Percentiles rank a stretch among this genome's conserved stretches.
Evolutionary conservation across 2,329 filamentous ascomycete genomes (phyloP).

Genomic region (Ceratocystis cacaofunesta): DNA sequence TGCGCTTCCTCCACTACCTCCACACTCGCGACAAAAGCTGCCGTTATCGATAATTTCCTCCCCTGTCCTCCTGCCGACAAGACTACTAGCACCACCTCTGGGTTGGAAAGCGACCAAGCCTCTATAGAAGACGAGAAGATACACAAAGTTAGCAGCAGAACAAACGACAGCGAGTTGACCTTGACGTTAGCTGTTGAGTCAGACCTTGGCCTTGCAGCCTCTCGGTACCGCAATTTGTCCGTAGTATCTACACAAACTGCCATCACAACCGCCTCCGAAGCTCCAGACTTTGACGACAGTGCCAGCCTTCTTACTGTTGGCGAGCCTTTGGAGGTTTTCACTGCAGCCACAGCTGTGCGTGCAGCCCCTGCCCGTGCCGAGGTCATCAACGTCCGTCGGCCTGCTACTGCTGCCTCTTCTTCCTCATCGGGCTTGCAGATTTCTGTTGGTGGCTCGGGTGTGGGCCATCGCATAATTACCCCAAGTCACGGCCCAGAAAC

Average conservation of each 20-base stretch:
- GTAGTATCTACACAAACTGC: neutral
- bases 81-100: no score
- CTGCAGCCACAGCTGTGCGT: conserved; percentile 11
- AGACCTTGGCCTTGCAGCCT: conserved; percentile 3
- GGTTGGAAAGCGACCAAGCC: neutral
- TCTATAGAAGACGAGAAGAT: neutral
- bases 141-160: neutral
- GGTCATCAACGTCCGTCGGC: conserved; percentile 14
- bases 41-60: neutral
- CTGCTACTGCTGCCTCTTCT: neutral
- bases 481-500: neutral
- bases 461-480: neutral
- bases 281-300: conserved; percentile 4
- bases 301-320: conserved; percentile 8
- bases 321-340: conserved; percentile 9
- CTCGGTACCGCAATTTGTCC: neutral
- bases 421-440: neutral
- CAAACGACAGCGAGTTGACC: neutral
- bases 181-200: neutral
- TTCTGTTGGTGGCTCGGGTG: neutral
- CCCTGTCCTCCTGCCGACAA: neutral
- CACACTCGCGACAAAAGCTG: neutral
- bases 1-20: neutral
- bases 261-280: neutral
- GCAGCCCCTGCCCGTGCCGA: conserved; percentile 13